These are phyloP conservation scores for Globisporangium spinosum DNA, from an alignment of 352 stramenopile genomes.

Conservation along the genomic window DNA sequence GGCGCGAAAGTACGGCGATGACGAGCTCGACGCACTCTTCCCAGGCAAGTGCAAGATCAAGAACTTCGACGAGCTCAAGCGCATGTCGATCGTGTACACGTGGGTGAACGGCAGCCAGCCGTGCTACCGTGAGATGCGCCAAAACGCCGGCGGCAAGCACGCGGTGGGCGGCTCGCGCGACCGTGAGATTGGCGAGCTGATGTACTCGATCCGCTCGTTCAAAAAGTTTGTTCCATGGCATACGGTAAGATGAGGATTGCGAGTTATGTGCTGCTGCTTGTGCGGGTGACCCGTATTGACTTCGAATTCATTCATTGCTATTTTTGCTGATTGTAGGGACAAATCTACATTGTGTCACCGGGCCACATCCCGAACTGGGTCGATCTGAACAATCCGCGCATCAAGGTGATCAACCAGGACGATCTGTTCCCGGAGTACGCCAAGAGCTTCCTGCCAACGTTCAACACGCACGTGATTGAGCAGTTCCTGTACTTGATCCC, in stretches of 20 bases:
- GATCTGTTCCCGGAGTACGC: constrained; percentile 81
- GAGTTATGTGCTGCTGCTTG: background rate
- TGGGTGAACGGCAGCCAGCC: constrained; percentile 85
- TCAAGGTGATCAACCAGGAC: constrained; percentile 88
- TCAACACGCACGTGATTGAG: constrained; percentile 89
- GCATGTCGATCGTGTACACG: constrained; percentile 89
- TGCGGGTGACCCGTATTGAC: background rate
- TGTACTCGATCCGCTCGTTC: constrained; percentile 84
- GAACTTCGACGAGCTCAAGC: constrained; percentile 80
- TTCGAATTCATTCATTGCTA: background rate
- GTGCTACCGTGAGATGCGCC: constrained; percentile 75
- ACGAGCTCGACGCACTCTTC: constrained; percentile 57
- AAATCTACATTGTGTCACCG: constrained; percentile 82
- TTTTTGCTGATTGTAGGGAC: constrained; percentile 28
- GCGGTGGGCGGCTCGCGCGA: constrained; percentile 76
- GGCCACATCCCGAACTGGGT: constrained; percentile 84
- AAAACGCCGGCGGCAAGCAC: constrained; percentile 64
- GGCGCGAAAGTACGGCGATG: constrained; percentile 34
- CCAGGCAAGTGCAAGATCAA: constrained; percentile 78
- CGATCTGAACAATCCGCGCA: constrained; percentile 73
- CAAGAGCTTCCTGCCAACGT: constrained; percentile 76
- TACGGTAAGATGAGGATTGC: constrained; percentile 24
- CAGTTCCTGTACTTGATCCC: constrained; percentile 88
- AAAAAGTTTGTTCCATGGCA: constrained; percentile 84
- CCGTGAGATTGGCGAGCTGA: constrained; percentile 86